Conservation (phyloP, 768 basidiomycete genomes). For the Leucocoprinus leucothites region DNA sequence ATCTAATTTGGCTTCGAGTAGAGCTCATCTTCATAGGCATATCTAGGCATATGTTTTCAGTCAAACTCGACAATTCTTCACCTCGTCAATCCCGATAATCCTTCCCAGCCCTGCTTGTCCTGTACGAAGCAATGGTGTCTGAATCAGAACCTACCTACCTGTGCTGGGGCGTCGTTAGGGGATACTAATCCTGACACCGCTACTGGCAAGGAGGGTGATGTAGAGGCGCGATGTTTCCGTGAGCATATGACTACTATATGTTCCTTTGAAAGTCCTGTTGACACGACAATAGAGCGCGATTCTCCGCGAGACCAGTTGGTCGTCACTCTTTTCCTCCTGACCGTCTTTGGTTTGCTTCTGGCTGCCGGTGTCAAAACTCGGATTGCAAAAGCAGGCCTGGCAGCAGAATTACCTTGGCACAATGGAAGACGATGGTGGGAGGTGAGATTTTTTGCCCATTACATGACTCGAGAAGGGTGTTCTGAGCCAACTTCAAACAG, state of each 20-base stretch:
- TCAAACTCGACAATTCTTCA: slow-evolving; percentile 85
- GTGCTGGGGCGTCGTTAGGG: slow-evolving; percentile 75
- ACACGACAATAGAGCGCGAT: slow-evolving; percentile 69
- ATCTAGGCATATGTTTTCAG: slow-evolving; percentile 84
- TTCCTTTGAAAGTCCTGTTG: neutral
- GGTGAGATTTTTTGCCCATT: slow-evolving; percentile 45
- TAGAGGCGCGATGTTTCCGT: slow-evolving; percentile 96
- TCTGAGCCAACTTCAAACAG: slow-evolving; percentile 25
- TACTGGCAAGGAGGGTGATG: slow-evolving; percentile 93
- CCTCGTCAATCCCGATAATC: slow-evolving; percentile 76
- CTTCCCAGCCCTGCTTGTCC: slow-evolving; percentile 86
- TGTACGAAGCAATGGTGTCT: slow-evolving; percentile 97
- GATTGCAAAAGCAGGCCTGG: slow-evolving; percentile 75
- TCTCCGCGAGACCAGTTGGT: slow-evolving; percentile 94
- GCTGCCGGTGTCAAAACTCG: slow-evolving; percentile 82
- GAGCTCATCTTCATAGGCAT: slow-evolving; percentile 7
- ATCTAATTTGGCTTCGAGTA: neutral
- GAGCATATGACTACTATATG: slow-evolving; percentile 29
- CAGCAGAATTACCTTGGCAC: slow-evolving; percentile 60
- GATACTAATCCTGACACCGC: slow-evolving; percentile 90
- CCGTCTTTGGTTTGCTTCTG: slow-evolving; percentile 81
- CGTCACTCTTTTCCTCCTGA: slow-evolving; percentile 86
- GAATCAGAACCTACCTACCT: slow-evolving; percentile 86
- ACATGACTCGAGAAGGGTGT: neutral
- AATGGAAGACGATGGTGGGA: slow-evolving; percentile 78